phyloP scores from a whole-genome alignment of 2,329 filamentous ascomycete species.

The Colletotrichum coccodes region DNA sequence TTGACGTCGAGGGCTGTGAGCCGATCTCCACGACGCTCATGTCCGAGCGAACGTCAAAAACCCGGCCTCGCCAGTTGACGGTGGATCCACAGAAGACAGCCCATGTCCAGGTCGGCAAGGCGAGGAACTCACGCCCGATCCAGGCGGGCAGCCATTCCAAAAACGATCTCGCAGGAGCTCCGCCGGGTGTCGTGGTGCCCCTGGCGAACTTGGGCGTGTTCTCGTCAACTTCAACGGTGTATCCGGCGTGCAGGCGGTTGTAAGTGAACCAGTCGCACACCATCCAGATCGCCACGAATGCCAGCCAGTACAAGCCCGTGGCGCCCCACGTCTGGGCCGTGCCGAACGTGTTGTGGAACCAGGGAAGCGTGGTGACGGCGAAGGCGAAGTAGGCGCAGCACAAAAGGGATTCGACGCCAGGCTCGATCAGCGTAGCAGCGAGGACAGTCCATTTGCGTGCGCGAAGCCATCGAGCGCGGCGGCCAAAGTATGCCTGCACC shows the following conservation, averaged over 20 bases:
- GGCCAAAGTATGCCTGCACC: conserved; percentile 78
- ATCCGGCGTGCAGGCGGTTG: conserved; percentile 76
- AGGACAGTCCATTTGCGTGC: conserved; percentile 95
- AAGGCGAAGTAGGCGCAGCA: conserved; percentile 86
- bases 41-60: conserved; percentile 84
- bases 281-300: conserved; percentile 77
- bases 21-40: conserved; percentile 75
- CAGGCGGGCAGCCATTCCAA: conserved; percentile 82
- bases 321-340: conserved; percentile 74
- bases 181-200: conserved; percentile 48
- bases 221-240: conserved; percentile 75
- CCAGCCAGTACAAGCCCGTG: conserved; percentile 73
- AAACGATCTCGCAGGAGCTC: conserved; percentile 65
- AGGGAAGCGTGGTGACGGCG: conserved; percentile 78
- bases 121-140: conserved; percentile 84
- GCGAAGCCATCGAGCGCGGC: conserved; percentile 88
- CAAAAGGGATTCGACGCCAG: conserved; percentile 87
- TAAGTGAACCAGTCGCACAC: conserved; percentile 79
- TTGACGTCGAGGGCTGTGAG: neutral
- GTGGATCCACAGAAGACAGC: conserved; percentile 90
- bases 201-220: conserved; percentile 80
- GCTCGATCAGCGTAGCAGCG: conserved; percentile 89
- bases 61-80: conserved; percentile 86
- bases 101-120: conserved; percentile 89
- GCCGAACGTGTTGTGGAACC: conserved; percentile 61